These are phyloP conservation scores for Amanita fuliginea DNA, from an alignment of 768 basidiomycete genomes.

Conservation along the genomic window DNA sequence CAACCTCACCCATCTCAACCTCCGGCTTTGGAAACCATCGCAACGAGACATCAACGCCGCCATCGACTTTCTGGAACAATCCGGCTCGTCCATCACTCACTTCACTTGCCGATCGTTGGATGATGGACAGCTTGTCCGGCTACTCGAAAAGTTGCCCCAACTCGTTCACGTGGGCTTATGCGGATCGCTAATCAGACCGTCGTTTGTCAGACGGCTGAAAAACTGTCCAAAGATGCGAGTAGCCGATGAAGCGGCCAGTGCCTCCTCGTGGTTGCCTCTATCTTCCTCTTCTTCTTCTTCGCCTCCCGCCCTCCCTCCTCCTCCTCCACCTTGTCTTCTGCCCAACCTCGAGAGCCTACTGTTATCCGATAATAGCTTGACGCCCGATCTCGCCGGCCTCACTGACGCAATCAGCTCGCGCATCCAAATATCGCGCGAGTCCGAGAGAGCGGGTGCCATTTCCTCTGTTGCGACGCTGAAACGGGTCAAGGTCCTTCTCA, in stretches of 20 bases:
- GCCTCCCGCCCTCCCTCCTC: neutral
- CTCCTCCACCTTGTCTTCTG: neutral
- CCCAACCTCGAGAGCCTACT: neutral
- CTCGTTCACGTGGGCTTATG: neutral
- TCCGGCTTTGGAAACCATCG: neutral
- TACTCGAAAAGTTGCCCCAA: constrained; percentile 3
- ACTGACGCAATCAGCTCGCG: neutral
- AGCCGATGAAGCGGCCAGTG: neutral
- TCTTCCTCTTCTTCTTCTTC: neutral
- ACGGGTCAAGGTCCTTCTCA: neutral
- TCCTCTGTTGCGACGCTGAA: neutral
- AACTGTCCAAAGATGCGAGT: neutral
- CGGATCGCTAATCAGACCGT: neutral
- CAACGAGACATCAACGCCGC: neutral
- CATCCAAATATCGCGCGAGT: neutral
- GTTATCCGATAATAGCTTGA: neutral
- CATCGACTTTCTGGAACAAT: neutral
- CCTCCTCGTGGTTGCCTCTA: neutral
- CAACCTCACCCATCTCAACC: neutral
- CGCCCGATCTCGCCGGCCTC: neutral
- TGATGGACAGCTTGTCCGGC: neutral
- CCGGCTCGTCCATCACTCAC: neutral
- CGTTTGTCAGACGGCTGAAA: neutral
- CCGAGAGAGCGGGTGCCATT: neutral
- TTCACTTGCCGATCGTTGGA: neutral